Evolutionary conservation across 1,284 basidiomycete genomes (phyloP), one percentile per base, ranked within the genome.

Genomic region (Moniliella sp.): DNA sequence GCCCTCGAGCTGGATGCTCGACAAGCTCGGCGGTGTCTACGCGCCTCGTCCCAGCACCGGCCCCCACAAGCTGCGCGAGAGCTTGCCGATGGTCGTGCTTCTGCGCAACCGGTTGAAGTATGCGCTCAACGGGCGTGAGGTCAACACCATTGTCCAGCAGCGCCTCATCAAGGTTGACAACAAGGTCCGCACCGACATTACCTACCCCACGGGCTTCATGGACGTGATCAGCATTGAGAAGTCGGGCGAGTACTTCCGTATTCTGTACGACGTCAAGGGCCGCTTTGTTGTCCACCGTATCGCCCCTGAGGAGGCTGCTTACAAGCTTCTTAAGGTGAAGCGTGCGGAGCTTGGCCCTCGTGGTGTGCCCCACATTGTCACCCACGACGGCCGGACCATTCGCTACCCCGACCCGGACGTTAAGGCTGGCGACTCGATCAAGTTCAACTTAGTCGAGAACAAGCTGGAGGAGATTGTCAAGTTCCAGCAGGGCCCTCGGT

Each of bases 231-330:
- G 81, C 39, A 82, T 99, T 51, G 91, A 97, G 67, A 86, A 86
- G 66, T 94, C 88, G 30, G 82, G 80, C 66, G 88, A 99, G 69
- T 78, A 94, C 72, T 99, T 97, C 78, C 88, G 88, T 65, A 74
- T 97, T 51, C 72, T 99, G 32, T 97, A 97, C 72, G 91, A 97
- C 63, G 75, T 93, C 66, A 99, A 99, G 72, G 53, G 88, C 51
- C 86, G 88, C 55, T 99, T 99, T 71, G 80, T 84, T 46, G 88
- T 97, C 66, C 88, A 99, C 74, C 83, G 91, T 61, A 97, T 99
- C 73, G 86, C 84, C 46, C 72, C 79, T 32, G 91, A 97, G 69
- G 88, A 99, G 67, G 83, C 88, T 33, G 67, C 71, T 56, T 99
- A 88, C 76, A 99, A 99, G 69, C 83, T 99, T 61, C 72, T 80